Evolutionary conservation across 192 early-diverging fungal genomes (phyloP).

Genomic region (Haplosporangium gracile): DNA sequence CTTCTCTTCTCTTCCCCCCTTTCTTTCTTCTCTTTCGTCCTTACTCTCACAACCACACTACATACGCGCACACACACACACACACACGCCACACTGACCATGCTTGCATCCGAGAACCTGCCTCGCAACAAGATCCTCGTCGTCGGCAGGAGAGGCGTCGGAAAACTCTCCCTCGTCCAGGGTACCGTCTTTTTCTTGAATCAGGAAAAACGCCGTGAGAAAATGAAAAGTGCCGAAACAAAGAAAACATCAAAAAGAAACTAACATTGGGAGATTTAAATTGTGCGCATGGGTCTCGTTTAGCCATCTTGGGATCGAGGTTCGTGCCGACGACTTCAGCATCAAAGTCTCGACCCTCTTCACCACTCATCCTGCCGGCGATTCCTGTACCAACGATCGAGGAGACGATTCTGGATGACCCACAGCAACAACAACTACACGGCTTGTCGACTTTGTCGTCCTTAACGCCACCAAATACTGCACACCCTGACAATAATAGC

Average conservation of each 20-base stretch:
- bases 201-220: neutral
- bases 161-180: constrained; percentile 65
- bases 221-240: neutral
- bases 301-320: constrained; percentile 55
- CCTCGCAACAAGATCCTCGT: constrained; percentile 73
- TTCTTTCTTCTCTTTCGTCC: neutral
- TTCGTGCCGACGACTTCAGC: constrained; percentile 49
- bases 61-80: neutral
- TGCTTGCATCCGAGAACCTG: constrained; percentile 18
- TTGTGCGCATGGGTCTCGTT: neutral
- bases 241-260: constrained; percentile 10
- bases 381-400: constrained; percentile 50
- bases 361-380: constrained; percentile 48
- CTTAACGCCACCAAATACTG: constrained; percentile 35
- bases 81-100: neutral
- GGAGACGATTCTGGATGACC: constrained; percentile 22
- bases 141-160: constrained; percentile 63
- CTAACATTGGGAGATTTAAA: constrained; percentile 5
- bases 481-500: neutral
- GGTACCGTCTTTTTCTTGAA: constrained; percentile 46
- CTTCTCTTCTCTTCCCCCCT: neutral
- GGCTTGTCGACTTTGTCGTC: neutral
- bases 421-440: neutral
- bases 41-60: neutral
- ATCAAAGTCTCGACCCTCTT: constrained; percentile 44